A percentile compares a stretch with the other conserved stretches of the same genome.
Conservation (phyloP, 148 eudicot species). For the Beta vulgaris region DNA sequence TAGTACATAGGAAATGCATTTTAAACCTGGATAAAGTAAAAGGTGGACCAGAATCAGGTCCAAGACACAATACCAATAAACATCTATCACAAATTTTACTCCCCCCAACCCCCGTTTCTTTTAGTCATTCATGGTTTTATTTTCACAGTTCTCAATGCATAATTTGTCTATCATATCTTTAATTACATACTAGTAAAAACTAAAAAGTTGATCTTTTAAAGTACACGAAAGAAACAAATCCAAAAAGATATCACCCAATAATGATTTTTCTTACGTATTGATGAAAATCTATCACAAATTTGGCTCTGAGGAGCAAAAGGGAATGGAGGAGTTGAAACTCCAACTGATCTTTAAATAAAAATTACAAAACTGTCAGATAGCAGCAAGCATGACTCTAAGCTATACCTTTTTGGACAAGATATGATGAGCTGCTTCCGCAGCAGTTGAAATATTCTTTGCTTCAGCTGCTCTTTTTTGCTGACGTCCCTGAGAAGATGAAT, state of each 20-base stretch:
- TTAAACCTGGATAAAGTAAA: background rate
- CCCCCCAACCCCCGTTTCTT: no score
- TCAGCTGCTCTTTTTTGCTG: conserved; percentile 62
- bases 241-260: no score
- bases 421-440: conserved; percentile 62
- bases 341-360: background rate
- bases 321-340: background rate
- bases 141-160: no score
- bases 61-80: background rate
- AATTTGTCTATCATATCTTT: no score
- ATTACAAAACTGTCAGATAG: background rate
- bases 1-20: background rate
- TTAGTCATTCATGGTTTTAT: no score
- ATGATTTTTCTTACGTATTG: no score
- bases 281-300: no score
- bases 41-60: background rate
- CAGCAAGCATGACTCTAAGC: background rate
- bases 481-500: conserved; percentile 44
- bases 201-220: no score
- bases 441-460: conserved; percentile 50
- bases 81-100: no score
- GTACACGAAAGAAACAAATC: no score
- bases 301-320: no score
- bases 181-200: no score
- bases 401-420: conserved; percentile 58